Evolutionary conservation across 225 moss, liverwort and hornwort genomes (phyloP).

Genomic region (Straminergon stramineum): DNA sequence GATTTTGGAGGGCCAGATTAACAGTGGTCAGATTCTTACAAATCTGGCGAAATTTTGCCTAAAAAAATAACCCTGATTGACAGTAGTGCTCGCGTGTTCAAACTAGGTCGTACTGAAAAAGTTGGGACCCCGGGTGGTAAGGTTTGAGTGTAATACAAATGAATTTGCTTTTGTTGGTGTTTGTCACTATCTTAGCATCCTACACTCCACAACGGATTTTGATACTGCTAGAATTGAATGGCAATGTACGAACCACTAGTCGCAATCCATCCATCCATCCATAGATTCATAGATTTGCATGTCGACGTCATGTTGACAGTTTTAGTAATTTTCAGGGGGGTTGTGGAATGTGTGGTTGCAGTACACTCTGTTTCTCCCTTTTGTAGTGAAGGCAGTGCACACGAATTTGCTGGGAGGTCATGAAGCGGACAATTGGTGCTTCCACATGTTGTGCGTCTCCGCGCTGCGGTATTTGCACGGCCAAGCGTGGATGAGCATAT

Average conservation of each 20-base stretch:
- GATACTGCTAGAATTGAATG: neutral
- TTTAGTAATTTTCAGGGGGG: neutral
- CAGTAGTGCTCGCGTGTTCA: neutral
- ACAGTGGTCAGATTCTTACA: too few relatives aligned
- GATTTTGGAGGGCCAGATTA: too few relatives aligned
- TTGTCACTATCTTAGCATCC: neutral
- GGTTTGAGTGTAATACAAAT: too few relatives aligned
- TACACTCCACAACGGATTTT: neutral
- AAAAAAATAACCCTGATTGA: too few relatives aligned
- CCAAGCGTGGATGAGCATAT: slow-evolving; percentile 64
- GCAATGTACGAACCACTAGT: neutral
- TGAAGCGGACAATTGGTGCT: slow-evolving; percentile 82
- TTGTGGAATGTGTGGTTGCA: slow-evolving; percentile 9
- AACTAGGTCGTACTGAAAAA: neutral
- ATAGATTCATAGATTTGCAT: neutral
- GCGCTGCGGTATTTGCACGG: slow-evolving; percentile 39
- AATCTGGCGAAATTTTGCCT: too few relatives aligned
- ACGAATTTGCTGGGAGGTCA: slow-evolving; percentile 49
- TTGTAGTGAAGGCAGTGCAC: slow-evolving; percentile 52
- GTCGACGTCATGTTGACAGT: neutral
- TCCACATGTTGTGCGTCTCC: slow-evolving; percentile 57
- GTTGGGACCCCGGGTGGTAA: neutral
- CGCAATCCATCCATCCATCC: neutral
- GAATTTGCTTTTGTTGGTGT: neutral
- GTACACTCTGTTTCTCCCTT: slow-evolving; percentile 73